phyloP scores from a whole-genome alignment of 345 rosid species.

The Linum lewisii region DNA sequence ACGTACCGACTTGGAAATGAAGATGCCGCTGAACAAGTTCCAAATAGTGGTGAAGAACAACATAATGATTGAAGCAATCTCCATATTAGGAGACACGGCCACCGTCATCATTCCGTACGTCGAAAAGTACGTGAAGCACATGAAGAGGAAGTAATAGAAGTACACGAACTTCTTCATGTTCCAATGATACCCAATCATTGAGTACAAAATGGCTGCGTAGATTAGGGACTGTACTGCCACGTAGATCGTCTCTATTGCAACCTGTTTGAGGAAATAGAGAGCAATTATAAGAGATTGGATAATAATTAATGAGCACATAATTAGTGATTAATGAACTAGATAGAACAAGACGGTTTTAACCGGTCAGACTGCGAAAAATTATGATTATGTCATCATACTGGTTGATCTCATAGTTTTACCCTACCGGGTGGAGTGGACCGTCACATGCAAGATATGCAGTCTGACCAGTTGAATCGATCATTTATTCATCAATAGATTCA shows the following conservation, averaged over 20 bases:
- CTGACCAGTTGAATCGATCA: too few relatives aligned
- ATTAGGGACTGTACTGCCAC: conserved; percentile 24
- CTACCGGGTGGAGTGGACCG: too few relatives aligned
- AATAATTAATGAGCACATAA: too few relatives aligned
- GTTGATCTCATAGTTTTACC: too few relatives aligned
- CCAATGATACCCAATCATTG: conserved; percentile 35
- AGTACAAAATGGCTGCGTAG: conserved; percentile 22
- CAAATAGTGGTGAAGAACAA: conserved; percentile 34
- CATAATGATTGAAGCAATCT: conserved; percentile 31
- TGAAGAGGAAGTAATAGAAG: conserved; percentile 38
- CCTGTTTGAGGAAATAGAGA: conserved; percentile 16
- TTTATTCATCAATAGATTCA: too few relatives aligned
- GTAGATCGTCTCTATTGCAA: conserved; percentile 31
- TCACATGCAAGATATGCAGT: too few relatives aligned
- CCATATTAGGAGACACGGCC: conserved; percentile 31
- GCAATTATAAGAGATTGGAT: background rate
- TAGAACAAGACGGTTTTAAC: too few relatives aligned
- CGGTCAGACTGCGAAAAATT: too few relatives aligned
- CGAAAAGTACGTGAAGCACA: conserved; percentile 36
- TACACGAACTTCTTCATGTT: conserved; percentile 19
- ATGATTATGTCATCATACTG: too few relatives aligned
- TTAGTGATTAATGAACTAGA: too few relatives aligned
- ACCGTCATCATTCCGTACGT: conserved; percentile 40
- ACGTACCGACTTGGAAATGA: conserved; percentile 31
- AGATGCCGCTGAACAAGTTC: conserved; percentile 40